Conservation (phyloP, 2,329 filamentous ascomycete genomes). For the Lasiodiplodia gonubiensis region DNA sequence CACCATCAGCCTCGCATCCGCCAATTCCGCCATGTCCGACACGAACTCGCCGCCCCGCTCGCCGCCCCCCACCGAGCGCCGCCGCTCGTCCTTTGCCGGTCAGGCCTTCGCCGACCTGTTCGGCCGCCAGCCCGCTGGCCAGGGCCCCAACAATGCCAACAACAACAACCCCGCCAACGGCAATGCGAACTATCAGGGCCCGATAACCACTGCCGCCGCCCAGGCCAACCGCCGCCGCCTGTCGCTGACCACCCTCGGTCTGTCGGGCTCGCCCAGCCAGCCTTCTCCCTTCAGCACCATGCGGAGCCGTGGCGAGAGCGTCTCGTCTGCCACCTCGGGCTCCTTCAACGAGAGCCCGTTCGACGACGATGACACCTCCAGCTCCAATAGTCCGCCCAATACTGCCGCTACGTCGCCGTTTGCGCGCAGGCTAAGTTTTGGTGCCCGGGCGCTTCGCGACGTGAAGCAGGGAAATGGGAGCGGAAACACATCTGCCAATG, state of each 20-base stretch:
- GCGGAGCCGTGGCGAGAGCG: conserved; percentile 53
- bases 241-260: conserved; percentile 56
- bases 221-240: conserved; percentile 57
- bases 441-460: conserved; percentile 76
- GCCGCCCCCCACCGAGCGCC: conserved; percentile 44
- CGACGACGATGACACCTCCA: conserved; percentile 63
- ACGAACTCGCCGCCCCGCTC: conserved; percentile 49
- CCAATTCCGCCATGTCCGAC: conserved; percentile 40
- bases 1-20: neutral
- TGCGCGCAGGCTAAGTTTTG: conserved; percentile 86
- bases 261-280: conserved; percentile 51
- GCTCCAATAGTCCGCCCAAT: conserved; percentile 65
- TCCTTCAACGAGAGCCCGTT: conserved; percentile 58
- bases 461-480: conserved; percentile 62
- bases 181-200: conserved; percentile 45
- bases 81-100: conserved; percentile 55
- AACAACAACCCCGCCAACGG: neutral
- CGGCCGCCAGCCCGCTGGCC: conserved; percentile 42
- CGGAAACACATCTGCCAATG: conserved; percentile 62
- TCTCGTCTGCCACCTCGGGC: conserved; percentile 54
- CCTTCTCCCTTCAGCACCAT: conserved; percentile 47
- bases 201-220: conserved; percentile 56
- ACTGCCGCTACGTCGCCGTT: conserved; percentile 65
- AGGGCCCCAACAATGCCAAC: conserved; percentile 25
- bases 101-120: conserved; percentile 58